Evolutionary conservation across 257 asterid genomes (phyloP).

Genomic region (Rauvolfia tetraphylla): DNA sequence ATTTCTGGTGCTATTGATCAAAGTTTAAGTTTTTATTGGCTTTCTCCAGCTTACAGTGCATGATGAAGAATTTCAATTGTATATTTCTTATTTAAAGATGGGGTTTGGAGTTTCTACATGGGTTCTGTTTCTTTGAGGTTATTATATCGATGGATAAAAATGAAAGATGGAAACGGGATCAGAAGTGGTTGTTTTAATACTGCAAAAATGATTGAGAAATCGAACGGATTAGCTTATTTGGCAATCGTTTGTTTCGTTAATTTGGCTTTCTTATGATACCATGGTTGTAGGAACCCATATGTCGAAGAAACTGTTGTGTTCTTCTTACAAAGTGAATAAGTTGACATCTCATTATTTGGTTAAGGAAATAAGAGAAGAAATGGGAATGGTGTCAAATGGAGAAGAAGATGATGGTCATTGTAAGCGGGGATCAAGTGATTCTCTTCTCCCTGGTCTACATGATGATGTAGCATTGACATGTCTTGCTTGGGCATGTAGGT

Average conservation of each 20-base stretch:
- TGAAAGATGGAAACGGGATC: slow-evolving; percentile 25
- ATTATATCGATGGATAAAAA: slow-evolving; percentile 23
- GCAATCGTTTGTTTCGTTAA: slow-evolving; percentile 26
- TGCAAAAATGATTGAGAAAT: slow-evolving; percentile 22
- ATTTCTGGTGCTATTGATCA: slow-evolving; percentile 14
- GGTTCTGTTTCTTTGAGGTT: slow-evolving; percentile 13
- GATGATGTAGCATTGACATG: slow-evolving; percentile 72
- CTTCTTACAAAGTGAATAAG: slow-evolving; percentile 22
- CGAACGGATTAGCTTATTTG: slow-evolving; percentile 15
- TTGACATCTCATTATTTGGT: slow-evolving; percentile 18
- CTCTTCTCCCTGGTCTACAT: slow-evolving; percentile 63
- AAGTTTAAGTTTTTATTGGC: slow-evolving; percentile 31
- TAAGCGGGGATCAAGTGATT: slow-evolving; percentile 44
- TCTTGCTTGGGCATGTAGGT: slow-evolving; percentile 60
- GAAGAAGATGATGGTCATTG: slow-evolving; percentile 42
- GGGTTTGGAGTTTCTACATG: slow-evolving; percentile 15
- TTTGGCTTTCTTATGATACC: slow-evolving; percentile 23
- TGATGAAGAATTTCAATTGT: slow-evolving; percentile 19
- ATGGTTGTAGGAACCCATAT: slow-evolving; percentile 33
- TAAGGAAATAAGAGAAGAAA: slow-evolving; percentile 24
- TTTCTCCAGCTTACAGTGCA: slow-evolving; percentile 3
- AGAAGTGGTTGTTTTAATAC: slow-evolving; percentile 9
- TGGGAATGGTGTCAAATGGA: slow-evolving; percentile 31
- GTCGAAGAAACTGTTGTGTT: slow-evolving; percentile 29
- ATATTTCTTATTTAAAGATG: slow-evolving; percentile 24